These are phyloP conservation scores for Lasiodiplodia gonubiensis DNA, from an alignment of 2,329 filamentous ascomycete species.

Conservation along the genomic window DNA sequence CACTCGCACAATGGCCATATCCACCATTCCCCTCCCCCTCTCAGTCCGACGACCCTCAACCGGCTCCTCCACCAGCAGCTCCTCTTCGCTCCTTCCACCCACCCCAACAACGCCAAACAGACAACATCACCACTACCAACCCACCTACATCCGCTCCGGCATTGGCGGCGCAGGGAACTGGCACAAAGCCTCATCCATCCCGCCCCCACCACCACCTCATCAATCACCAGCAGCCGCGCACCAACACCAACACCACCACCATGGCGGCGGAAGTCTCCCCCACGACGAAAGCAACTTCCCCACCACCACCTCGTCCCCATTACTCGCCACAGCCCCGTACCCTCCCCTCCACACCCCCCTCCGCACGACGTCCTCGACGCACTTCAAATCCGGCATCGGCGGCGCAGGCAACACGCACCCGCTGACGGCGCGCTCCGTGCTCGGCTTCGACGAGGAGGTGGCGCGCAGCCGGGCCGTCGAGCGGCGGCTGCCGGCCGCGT, in stretches of 20 bases:
- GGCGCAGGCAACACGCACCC: conserved; percentile 33
- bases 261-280: not conserved
- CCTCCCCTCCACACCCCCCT: not conserved
- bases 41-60: conserved; percentile 19
- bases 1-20: not conserved
- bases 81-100: conserved; percentile 13
- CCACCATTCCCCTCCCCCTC: not conserved
- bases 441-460: conserved; percentile 27
- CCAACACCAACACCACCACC: conserved; percentile 17
- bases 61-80: conserved; percentile 18
- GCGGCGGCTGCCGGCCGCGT: not conserved
- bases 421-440: not conserved
- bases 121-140: not conserved
- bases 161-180: conserved; percentile 37
- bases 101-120: not conserved
- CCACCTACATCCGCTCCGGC: conserved; percentile 34
- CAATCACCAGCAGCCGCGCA: not conserved
- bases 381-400: conserved; percentile 33
- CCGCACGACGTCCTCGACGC: conserved; percentile 16
- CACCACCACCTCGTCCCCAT: not conserved
- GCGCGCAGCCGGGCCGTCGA: conserved; percentile 20
- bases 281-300: not conserved
- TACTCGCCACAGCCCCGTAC: not conserved
- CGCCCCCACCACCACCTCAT: conserved; percentile 18
- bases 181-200: conserved; percentile 31